These are phyloP conservation scores for Peronospora destructor DNA, from an alignment of 352 stramenopile genomes.

Conservation along the genomic window DNA sequence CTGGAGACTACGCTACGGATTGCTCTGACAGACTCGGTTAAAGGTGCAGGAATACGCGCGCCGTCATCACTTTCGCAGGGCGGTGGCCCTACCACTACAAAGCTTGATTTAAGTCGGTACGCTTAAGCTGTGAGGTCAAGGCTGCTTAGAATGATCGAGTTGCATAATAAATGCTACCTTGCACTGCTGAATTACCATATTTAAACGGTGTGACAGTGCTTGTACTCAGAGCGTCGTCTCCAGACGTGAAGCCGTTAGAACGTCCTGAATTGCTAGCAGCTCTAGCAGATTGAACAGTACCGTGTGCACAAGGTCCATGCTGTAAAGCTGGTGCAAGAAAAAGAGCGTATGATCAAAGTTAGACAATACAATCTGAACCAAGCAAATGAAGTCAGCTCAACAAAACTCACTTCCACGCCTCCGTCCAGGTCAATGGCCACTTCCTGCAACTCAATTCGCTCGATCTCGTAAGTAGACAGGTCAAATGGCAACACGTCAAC, in stretches of 20 bases:
- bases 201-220: conserved; percentile 2
- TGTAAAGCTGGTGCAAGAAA: conserved; percentile 32
- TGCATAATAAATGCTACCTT: background rate
- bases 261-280: conserved; percentile 37
- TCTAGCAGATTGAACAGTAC: conserved; percentile 43
- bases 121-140: conserved; percentile 12
- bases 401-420: conserved; percentile 35
- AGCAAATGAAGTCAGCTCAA: background rate
- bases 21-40: conserved; percentile 30
- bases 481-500: conserved; percentile 49
- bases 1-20: conserved; percentile 40
- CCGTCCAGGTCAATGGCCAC: conserved; percentile 35
- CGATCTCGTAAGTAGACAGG: conserved; percentile 43
- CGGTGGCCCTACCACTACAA: conserved; percentile 8
- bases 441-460: conserved; percentile 43
- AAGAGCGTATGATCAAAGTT: conserved; percentile 2
- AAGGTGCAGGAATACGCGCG: conserved; percentile 1
- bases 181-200: background rate
- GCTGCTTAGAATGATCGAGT: conserved; percentile 8
- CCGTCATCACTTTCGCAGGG: conserved; percentile 6
- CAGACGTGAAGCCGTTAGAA: conserved; percentile 26
- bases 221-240: conserved; percentile 38
- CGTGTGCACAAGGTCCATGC: conserved; percentile 41
- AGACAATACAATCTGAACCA: conserved; percentile 1
- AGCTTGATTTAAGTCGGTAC: conserved; percentile 51